Evolutionary conservation across 163 green algal species (phyloP), one percentile per base, ranked within the genome.

Genomic region (Chlamydomonas reinhardtii): DNA sequence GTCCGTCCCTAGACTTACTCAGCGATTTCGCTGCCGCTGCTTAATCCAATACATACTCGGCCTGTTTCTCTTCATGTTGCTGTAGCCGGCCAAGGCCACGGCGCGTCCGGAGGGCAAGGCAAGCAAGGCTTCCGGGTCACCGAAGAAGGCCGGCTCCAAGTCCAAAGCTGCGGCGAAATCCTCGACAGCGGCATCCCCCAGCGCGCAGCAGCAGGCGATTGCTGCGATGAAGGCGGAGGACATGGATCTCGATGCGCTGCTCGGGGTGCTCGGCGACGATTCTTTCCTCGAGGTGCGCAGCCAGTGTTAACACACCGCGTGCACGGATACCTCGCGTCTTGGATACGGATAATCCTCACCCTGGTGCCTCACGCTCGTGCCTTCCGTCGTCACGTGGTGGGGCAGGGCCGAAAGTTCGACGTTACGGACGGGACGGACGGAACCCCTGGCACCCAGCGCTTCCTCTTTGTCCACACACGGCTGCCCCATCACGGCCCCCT

Each of bases 201-300:
- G 24, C 17, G 2, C 12, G 20, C 59, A 66, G 17, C 59, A 66
- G 25, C 59, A n/a, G 25, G 59, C 59, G 59, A 31, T 66, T 19
- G 59, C 59, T 8, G 24, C 27, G 62, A 32, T 29, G 9, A 70
- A 34, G 62, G 12, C 16, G 35, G 69, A 77, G 52, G 52, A 37
- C 43, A 71, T 85, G 39, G 68, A 85, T 25, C 34, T 80, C 19
- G 80, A 86, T 31, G 56, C 72, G 25, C 64, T 71, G 14, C 54
- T 59, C 54, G 32, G 37, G 2, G 52, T 86, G 34, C 70, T 86
- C 5, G 80, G 70, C 12, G 80, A 86, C 56, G 70, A 86, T 1
- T 56, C 68, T 2, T 86, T 86, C 62, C 56, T 86, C 31, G 80
- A 86, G 80, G 80, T 86, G 66, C 14, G 66, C 12, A 22, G 25